Evolutionary conservation across 2,329 filamentous ascomycete species (phyloP).

Genomic region (Penicillium sp.): DNA sequence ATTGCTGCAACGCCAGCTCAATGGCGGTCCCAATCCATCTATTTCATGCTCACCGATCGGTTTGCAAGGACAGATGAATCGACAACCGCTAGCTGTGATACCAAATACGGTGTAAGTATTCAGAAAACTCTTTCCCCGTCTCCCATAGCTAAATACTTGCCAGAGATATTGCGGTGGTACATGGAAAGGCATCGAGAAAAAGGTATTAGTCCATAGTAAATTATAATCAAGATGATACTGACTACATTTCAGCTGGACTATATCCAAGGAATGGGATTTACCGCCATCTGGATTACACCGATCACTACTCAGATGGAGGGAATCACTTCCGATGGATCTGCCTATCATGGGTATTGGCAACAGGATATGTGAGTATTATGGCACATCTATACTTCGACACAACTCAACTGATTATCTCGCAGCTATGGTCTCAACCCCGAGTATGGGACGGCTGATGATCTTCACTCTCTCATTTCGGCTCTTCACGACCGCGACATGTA

Average conservation of each 20-base stretch:
- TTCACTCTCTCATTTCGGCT: slow-evolving; percentile 60
- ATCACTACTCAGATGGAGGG: slow-evolving; percentile 44
- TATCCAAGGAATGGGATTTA: slow-evolving; percentile 54
- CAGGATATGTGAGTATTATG: slow-evolving; percentile 42
- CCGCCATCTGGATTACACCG: slow-evolving; percentile 55
- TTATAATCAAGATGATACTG: neutral
- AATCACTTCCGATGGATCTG: slow-evolving; percentile 43
- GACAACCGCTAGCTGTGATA: slow-evolving; percentile 38
- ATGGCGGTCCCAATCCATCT: slow-evolving; percentile 51
- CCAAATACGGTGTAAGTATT: slow-evolving; percentile 25
- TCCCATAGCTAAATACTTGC: neutral
- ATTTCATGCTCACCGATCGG: slow-evolving; percentile 53
- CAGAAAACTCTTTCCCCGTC: neutral
- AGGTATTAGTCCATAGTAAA: slow-evolving; percentile 1
- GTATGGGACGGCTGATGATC: slow-evolving; percentile 63
- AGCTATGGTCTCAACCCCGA: slow-evolving; percentile 59
- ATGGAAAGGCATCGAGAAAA: slow-evolving; percentile 53
- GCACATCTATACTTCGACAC: neutral
- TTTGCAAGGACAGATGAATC: slow-evolving; percentile 48
- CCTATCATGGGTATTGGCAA: slow-evolving; percentile 56
- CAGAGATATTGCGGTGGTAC: slow-evolving; percentile 54
- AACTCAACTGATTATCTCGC: neutral
- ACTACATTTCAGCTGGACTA: slow-evolving; percentile 45
- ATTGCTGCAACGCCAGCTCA: slow-evolving; percentile 38
- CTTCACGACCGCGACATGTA: slow-evolving; percentile 63